These are phyloP conservation scores for Letharia lupina DNA, from an alignment of 495 filamentous ascomycete species.

Conservation along the genomic window DNA sequence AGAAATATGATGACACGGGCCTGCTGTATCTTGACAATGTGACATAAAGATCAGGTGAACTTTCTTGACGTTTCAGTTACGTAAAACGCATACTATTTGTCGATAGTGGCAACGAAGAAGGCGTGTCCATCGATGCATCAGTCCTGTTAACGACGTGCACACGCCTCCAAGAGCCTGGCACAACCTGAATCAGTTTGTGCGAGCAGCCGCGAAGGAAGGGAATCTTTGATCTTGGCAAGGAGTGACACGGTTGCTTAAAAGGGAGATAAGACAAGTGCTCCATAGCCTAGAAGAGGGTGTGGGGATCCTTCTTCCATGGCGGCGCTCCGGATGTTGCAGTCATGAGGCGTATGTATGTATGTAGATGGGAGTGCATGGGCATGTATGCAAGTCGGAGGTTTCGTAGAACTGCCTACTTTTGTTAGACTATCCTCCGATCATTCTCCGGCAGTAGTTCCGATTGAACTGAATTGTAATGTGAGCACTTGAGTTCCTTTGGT, in stretches of 20 bases:
- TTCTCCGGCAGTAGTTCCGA: background rate
- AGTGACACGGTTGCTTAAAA: background rate
- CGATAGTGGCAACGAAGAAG: conserved; percentile 8
- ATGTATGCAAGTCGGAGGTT: background rate
- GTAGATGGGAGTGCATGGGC: background rate
- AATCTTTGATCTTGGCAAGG: background rate
- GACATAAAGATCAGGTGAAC: background rate
- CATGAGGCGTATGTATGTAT: background rate
- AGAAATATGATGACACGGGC: background rate
- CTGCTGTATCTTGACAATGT: background rate
- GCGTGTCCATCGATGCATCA: background rate
- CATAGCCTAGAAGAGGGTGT: background rate
- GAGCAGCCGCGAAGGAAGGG: background rate
- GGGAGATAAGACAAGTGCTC: background rate
- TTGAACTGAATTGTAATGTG: background rate
- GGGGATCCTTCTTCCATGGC: background rate
- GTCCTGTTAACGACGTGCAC: background rate
- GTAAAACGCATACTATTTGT: background rate
- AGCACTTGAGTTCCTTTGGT: background rate
- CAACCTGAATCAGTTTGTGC: background rate
- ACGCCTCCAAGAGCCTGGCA: background rate
- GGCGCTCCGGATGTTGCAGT: background rate
- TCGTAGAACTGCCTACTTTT: background rate
- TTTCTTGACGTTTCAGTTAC: background rate
- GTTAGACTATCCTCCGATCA: background rate